Evolutionary conservation across 1,284 basidiomycete species (phyloP).

Genomic region (Thelephora terrestris): DNA sequence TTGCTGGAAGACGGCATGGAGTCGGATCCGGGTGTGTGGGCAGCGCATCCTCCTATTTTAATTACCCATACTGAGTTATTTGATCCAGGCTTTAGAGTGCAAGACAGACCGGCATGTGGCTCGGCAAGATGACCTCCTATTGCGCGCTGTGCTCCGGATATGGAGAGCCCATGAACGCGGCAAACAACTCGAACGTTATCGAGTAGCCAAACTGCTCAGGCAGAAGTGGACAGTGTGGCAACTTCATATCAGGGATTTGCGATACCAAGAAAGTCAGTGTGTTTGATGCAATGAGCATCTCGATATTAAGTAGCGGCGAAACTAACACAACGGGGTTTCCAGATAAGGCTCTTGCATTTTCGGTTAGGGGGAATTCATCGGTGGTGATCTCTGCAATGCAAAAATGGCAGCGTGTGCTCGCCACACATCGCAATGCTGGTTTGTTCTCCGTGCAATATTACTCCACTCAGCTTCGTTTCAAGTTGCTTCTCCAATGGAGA

Average conservation of each 20-base stretch:
- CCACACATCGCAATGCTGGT: constrained; percentile 39
- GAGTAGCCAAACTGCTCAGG: constrained; percentile 34
- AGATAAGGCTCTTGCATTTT: constrained; percentile 49
- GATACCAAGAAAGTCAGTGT: constrained; percentile 35
- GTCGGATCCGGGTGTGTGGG: constrained; percentile 39
- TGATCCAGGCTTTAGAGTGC: constrained; percentile 34
- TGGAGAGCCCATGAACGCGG: constrained; percentile 70
- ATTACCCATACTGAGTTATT: neutral
- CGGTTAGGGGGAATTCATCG: constrained; percentile 33
- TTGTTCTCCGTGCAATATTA: constrained; percentile 43
- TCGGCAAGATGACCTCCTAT: constrained; percentile 52
- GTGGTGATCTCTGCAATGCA: constrained; percentile 30
- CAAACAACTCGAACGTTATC: constrained; percentile 46
- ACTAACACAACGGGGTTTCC: constrained; percentile 1
- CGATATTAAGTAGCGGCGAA: constrained; percentile 2
- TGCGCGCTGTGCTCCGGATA: constrained; percentile 55
- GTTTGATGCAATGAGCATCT: neutral
- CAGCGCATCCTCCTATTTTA: neutral
- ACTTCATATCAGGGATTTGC: constrained; percentile 31
- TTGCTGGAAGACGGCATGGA: constrained; percentile 45
- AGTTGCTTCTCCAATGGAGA: constrained; percentile 47
- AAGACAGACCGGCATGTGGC: constrained; percentile 48
- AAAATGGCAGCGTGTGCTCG: constrained; percentile 39
- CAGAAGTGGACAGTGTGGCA: constrained; percentile 46
- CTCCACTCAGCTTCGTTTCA: constrained; percentile 34